Evolutionary conservation across 345 rosid species (phyloP).

Genomic region (Sonneratia caseolaris): DNA sequence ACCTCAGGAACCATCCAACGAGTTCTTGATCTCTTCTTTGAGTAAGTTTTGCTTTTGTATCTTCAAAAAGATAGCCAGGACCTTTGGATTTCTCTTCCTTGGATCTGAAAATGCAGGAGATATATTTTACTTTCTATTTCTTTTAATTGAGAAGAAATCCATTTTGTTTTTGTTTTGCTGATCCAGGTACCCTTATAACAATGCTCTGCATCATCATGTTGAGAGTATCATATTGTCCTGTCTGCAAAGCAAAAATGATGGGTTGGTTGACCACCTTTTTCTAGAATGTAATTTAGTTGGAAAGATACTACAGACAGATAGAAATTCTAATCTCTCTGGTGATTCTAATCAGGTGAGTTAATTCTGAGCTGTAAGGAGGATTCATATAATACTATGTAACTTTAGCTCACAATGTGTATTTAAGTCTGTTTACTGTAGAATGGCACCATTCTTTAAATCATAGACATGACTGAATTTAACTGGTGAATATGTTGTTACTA

Average conservation of each 20-base stretch:
- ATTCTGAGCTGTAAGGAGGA: background rate
- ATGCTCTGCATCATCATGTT: constrained; percentile 91
- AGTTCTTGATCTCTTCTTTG: too few species aligned
- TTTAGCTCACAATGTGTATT: background rate
- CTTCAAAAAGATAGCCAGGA: too few species aligned
- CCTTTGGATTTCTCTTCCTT: too few species aligned
- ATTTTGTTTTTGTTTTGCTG: background rate
- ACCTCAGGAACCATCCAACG: too few species aligned
- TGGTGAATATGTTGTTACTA: background rate
- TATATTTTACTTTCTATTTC: background rate
- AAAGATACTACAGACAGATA: constrained; percentile 67
- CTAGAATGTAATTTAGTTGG: constrained; percentile 69
- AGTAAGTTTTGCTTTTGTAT: too few species aligned
- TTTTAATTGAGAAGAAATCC: background rate
- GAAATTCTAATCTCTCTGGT: constrained; percentile 46
- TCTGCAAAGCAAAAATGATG: constrained; percentile 60
- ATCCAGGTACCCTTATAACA: constrained; percentile 90
- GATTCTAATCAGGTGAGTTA: constrained; percentile 28
- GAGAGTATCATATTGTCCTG: constrained; percentile 82
- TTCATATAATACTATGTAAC: background rate
- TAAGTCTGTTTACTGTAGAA: background rate
- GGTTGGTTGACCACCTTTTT: constrained; percentile 63
- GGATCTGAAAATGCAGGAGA: too few species aligned
- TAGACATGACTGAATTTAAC: background rate
- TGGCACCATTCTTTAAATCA: background rate